Conservation (phyloP, 371 early-diverging fungal species). For the Smittium culicis region DNA sequence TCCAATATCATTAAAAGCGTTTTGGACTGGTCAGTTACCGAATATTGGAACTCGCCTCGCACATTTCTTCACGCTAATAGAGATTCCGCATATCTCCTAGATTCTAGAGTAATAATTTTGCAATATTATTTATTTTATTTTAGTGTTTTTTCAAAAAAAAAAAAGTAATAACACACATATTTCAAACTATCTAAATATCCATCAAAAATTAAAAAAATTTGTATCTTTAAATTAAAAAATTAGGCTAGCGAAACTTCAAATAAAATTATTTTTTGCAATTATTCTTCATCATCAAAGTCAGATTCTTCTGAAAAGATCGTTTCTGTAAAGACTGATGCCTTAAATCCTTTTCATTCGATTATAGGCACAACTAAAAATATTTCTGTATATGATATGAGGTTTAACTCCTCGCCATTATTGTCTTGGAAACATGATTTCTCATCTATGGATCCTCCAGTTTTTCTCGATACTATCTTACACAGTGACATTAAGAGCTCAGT, state of each 20-base stretch:
- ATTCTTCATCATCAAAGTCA: too few species aligned
- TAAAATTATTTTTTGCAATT: too few species aligned
- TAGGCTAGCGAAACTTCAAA: background rate
- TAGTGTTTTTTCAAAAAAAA: too few species aligned
- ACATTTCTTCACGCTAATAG: background rate
- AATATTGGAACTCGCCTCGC: constrained; percentile 5
- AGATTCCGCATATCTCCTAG: background rate
- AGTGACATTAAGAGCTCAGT: background rate
- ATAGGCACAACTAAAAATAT: constrained; percentile 5
- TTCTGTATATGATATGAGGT: constrained; percentile 1
- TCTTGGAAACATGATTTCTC: constrained; percentile 6
- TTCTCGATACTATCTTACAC: background rate
- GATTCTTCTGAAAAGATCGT: background rate
- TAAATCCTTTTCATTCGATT: background rate
- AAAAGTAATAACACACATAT: too few species aligned
- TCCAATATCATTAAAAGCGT: background rate
- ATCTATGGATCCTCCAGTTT: background rate
- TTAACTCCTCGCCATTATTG: background rate
- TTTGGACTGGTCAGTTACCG: background rate
- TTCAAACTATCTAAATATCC: too few species aligned
- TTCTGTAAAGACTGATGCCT: background rate
- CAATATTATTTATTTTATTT: background rate
- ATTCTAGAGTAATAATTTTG: background rate
- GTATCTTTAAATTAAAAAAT: background rate
- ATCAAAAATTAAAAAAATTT: background rate